phyloP scores from a whole-genome alignment of 2,329 filamentous ascomycete species.

The Trichoderma citrinoviride region DNA sequence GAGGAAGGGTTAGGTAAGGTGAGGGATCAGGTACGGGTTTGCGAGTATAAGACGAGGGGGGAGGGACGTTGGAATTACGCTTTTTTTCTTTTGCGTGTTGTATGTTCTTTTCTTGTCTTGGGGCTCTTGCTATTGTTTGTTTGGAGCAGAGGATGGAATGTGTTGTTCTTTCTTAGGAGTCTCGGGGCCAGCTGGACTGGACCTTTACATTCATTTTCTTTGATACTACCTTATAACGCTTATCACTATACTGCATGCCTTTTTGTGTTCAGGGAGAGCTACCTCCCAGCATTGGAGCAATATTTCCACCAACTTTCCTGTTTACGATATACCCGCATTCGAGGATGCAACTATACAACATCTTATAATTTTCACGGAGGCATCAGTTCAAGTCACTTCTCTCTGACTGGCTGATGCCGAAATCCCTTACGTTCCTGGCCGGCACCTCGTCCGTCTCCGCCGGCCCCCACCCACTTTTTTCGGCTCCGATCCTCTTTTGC shows the following conservation, averaged over 20 bases:
- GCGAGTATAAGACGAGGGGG: not conserved
- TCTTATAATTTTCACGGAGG: not conserved
- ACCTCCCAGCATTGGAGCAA: no score
- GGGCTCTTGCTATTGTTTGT: not conserved
- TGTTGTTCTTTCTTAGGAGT: not conserved
- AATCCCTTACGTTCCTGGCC: constrained; percentile 7
- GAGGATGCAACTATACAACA: not conserved
- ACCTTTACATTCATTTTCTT: not conserved
- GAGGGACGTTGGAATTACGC: not conserved
- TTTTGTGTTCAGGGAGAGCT: not conserved
- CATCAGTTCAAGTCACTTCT: not conserved
- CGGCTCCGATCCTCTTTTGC: not conserved
- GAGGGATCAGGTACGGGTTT: not conserved
- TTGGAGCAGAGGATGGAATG: not conserved
- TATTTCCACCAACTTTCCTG: no score
- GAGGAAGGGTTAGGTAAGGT: not conserved
- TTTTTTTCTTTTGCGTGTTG: no score
- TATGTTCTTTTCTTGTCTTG: not conserved
- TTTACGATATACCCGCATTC: not conserved
- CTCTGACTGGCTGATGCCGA: not conserved
- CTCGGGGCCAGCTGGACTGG: not conserved
- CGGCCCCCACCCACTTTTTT: not conserved
- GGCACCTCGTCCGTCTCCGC: not conserved
- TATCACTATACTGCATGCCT: not conserved
- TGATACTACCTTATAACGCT: no score